These are phyloP conservation scores for Cladophialophora immunda DNA, from an alignment of 2,329 filamentous ascomycete species.

Conservation along the genomic window DNA sequence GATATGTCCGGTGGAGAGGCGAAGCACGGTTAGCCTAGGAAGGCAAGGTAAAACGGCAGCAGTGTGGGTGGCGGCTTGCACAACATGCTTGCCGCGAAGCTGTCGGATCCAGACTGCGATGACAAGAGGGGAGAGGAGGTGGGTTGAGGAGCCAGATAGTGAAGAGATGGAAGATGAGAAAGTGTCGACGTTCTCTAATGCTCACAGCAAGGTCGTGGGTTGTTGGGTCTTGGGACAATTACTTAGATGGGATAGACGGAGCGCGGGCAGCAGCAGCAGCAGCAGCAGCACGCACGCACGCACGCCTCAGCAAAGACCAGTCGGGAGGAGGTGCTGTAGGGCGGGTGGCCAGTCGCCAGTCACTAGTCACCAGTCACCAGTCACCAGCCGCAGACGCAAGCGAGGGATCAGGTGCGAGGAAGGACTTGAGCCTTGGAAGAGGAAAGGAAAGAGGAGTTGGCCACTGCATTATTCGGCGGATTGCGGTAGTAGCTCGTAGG, in stretches of 20 bases:
- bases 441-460: background rate
- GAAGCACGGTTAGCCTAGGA: conserved; percentile 25
- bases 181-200: conserved; percentile 4
- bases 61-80: conserved; percentile 16
- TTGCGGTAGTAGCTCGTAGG: background rate
- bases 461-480: background rate
- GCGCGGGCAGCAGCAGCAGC: background rate
- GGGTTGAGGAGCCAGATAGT: background rate
- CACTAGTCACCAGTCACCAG: background rate
- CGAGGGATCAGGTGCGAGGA: background rate
- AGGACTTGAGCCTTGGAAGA: conserved; percentile 1
- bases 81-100: conserved; percentile 31
- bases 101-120: background rate
- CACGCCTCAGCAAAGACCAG: background rate
- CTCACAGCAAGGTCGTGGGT: background rate
- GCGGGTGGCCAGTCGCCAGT: background rate
- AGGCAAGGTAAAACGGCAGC: conserved; percentile 10
- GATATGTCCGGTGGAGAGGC: conserved; percentile 3
- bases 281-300: no score
- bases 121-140: background rate
- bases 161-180: conserved; percentile 2
- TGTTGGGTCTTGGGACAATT: conserved; percentile 15
- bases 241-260: conserved; percentile 8
- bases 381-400: conserved; percentile 7
- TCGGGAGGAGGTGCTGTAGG: background rate